Evolutionary conservation across 2,329 filamentous ascomycete genomes (phyloP), one percentile per base, ranked within the genome.

Genomic region (Botrytis squamosa): DNA sequence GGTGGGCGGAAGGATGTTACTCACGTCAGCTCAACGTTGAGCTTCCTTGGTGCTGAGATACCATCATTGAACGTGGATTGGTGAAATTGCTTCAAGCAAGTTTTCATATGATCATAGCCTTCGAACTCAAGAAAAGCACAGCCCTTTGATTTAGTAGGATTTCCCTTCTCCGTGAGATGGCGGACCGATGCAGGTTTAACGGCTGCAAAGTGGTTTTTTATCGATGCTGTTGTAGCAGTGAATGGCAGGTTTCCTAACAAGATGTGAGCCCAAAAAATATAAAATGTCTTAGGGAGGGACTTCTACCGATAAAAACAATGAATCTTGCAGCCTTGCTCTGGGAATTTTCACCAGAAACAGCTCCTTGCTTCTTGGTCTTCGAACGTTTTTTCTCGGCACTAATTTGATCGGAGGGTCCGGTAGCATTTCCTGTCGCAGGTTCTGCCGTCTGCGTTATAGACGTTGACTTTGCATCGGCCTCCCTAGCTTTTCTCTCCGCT

Each of bases 21-120:
- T 83, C 83, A 94, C 88, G 94, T 97, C 77, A 98, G 84, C 84
- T 98, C 95, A 40, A 98, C 93, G 81, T 97, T 98, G 80, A 98
- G 97, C 83, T 91, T 92, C 78, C 95, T 87, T 70, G 90, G 84
- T 25, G 85, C 81, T 60, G 84, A 85, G 25, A 83, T 75, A 76
- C 85, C 84, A 83, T 90, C 85, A 81, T 86, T 83, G 81, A 98
- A 97, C 76, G 87, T 87, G 74, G 90, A 92, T 84, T 98, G 95
- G 84, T 98, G 95, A 84, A 95, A 95, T 76, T 94, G 90, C 83
- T 95, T 93, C 75, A 98, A 86, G 81, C 94, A 97, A 46, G 93
- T 96, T 86, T 97, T 93, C 94, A 97, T 97, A 81, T 92, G 90
- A 83, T 95, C 92, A 84, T 91, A 97, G 77, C 90, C 88, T 76